Percentiles rank a stretch among this genome's conserved stretches.
Conservation (phyloP, 2,329 filamentous ascomycete species). For the Colletotrichum agaves region DNA sequence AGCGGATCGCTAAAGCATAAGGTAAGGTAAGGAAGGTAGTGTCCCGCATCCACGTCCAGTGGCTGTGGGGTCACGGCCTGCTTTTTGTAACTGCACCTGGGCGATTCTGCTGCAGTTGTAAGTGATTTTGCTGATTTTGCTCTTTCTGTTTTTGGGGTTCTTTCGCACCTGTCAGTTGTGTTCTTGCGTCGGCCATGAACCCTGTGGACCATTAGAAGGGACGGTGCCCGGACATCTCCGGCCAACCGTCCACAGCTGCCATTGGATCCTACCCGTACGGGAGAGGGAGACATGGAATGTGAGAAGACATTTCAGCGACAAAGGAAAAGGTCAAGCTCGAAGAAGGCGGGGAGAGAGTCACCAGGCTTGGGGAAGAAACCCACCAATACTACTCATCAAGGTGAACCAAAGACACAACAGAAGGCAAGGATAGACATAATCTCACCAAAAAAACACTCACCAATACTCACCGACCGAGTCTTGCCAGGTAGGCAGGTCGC, state of each 20-base stretch:
- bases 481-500: not conserved
- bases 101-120: conserved; percentile 7
- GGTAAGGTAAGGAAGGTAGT: no score
- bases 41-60: not conserved
- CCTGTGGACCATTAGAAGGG: no score
- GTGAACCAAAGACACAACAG: not conserved
- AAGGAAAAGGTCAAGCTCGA: not conserved
- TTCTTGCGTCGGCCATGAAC: not conserved
- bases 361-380: not conserved
- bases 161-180: not conserved
- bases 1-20: conserved; percentile 17
- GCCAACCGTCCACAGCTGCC: not conserved
- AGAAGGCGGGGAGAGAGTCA: not conserved
- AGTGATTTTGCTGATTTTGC: conserved; percentile 2
- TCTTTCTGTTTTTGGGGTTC: conserved; percentile 12
- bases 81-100: conserved; percentile 13
- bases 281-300: not conserved
- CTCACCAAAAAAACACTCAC: conserved; percentile 29
- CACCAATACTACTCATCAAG: conserved; percentile 5
- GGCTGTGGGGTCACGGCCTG: not conserved
- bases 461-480: not conserved
- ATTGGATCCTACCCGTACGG: not conserved
- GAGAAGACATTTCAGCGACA: conserved; percentile 6
- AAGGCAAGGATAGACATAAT: conserved; percentile 1
- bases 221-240: not conserved